These are phyloP conservation scores for Euphorbia schlechtendalii DNA, from an alignment of 441 rosid genomes.

Conservation along the genomic window DNA sequence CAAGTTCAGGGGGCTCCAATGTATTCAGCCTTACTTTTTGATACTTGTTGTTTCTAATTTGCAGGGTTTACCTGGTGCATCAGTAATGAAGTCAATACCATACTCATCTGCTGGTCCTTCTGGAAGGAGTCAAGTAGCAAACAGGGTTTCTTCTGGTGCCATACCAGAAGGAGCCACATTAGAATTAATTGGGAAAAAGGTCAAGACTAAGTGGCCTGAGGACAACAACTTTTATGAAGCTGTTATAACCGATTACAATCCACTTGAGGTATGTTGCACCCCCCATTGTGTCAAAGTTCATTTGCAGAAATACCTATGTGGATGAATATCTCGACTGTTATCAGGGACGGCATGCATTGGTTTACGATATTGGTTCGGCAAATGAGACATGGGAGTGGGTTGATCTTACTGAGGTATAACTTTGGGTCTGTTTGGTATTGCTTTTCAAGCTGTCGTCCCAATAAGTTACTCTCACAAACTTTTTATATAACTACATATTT, in stretches of 20 bases:
- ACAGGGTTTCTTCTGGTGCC: constrained; percentile 40
- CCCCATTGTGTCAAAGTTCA: constrained; percentile 16
- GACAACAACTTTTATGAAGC: constrained; percentile 94
- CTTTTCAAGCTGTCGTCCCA: too few species aligned
- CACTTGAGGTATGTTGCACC: constrained; percentile 44
- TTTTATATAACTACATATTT: too few species aligned
- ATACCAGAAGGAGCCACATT: constrained; percentile 48
- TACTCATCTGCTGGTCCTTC: constrained; percentile 46
- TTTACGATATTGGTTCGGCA: constrained; percentile 75
- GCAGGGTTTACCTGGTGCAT: constrained; percentile 25
- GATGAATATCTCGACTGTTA: constrained; percentile 20
- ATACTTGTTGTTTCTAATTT: too few species aligned
- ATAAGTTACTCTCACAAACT: too few species aligned
- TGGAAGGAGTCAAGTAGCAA: constrained; percentile 61
- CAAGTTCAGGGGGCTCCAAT: too few species aligned
- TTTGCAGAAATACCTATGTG: constrained; percentile 5
- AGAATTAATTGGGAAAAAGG: constrained; percentile 77
- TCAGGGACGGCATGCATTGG: constrained; percentile 94
- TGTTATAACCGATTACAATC: constrained; percentile 73
- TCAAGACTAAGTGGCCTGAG: constrained; percentile 98
- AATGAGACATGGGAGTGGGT: constrained; percentile 99
- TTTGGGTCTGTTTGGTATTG: too few species aligned
- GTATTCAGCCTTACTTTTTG: too few species aligned
- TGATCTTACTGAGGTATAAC: constrained; percentile 85
- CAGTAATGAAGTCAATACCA: constrained; percentile 45